A percentile compares a stretch with the other conserved stretches of the same genome.
These are phyloP conservation scores for Phytophthora pisi DNA, from an alignment of 352 stramenopile genomes.

Conservation along the genomic window DNA sequence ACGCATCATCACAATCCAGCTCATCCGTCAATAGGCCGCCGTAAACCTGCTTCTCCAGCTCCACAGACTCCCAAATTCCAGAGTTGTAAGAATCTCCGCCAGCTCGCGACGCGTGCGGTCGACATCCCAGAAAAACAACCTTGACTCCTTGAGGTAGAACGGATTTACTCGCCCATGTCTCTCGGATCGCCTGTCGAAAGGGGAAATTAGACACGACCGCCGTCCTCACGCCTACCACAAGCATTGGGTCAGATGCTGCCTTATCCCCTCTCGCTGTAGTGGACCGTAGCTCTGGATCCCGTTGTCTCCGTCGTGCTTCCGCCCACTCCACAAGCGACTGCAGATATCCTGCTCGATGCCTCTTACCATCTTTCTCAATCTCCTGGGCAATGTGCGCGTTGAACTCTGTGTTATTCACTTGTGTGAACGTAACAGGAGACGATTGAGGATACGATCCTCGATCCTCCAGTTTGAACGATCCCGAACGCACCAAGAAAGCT, in stretches of 20 bases:
- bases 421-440: background rate
- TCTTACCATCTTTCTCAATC: background rate
- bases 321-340: background rate
- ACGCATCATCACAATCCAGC: constrained; percentile 54
- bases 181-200: constrained; percentile 35
- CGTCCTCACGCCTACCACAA: constrained; percentile 55
- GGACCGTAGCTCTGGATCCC: background rate
- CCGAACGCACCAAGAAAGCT: background rate
- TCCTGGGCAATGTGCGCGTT: background rate
- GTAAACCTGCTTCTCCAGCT: constrained; percentile 15
- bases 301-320: background rate
- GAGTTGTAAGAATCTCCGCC: background rate
- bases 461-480: background rate
- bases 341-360: background rate
- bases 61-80: constrained; percentile 6
- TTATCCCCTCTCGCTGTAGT: background rate
- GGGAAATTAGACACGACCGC: constrained; percentile 30
- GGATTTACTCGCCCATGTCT: constrained; percentile 36
- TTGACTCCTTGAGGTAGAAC: constrained; percentile 9
- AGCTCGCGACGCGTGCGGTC: background rate
- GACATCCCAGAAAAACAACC: constrained; percentile 15
- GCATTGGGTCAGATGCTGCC: background rate
- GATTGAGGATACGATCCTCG: background rate
- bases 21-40: constrained; percentile 50
- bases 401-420: background rate